Evolutionary conservation across 495 filamentous ascomycete species (phyloP).

Genomic region (Parachaetomium inaequale): DNA sequence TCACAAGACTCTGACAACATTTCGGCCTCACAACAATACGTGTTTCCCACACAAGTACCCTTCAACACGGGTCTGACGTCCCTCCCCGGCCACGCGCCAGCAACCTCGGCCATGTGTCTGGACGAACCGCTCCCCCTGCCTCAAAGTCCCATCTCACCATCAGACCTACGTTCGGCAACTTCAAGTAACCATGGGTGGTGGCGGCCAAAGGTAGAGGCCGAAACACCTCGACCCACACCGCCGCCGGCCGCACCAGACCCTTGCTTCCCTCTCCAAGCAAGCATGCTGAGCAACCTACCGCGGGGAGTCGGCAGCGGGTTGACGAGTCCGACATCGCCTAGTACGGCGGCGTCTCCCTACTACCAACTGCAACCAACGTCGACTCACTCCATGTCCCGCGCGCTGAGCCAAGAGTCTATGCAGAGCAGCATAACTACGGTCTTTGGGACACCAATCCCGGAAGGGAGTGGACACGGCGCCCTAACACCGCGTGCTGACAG

Average conservation of each 20-base stretch:
- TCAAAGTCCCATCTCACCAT: conserved; percentile 13
- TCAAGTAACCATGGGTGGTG: conserved; percentile 25
- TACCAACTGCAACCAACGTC: conserved; percentile 18
- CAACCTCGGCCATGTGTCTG: conserved; percentile 26
- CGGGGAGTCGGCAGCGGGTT: conserved; percentile 3
- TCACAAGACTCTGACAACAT: conserved; percentile 5
- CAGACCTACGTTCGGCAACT: conserved; percentile 9
- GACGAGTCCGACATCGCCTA: conserved; percentile 21
- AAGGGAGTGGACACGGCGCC: conserved; percentile 11
- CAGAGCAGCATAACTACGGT: conserved; percentile 15
- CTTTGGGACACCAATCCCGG: conserved; percentile 17
- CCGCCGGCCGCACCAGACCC: conserved; percentile 8
- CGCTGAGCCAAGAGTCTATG: conserved; percentile 29
- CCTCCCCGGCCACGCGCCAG: not conserved
- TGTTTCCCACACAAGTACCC: conserved; percentile 20
- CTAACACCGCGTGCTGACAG: conserved; percentile 19
- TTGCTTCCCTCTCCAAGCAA: conserved; percentile 15
- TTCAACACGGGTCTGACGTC: conserved; percentile 13
- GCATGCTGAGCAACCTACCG: conserved; percentile 4
- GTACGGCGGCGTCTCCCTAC: conserved; percentile 16
- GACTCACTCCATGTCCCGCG: conserved; percentile 22
- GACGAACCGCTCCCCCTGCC: conserved; percentile 20
- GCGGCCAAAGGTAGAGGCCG: conserved; percentile 15
- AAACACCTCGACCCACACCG: conserved; percentile 20
- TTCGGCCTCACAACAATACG: conserved; percentile 17